phyloP scores from a whole-genome alignment of 768 basidiomycete genomes.

The Boletus pseudo-olivaceus region DNA sequence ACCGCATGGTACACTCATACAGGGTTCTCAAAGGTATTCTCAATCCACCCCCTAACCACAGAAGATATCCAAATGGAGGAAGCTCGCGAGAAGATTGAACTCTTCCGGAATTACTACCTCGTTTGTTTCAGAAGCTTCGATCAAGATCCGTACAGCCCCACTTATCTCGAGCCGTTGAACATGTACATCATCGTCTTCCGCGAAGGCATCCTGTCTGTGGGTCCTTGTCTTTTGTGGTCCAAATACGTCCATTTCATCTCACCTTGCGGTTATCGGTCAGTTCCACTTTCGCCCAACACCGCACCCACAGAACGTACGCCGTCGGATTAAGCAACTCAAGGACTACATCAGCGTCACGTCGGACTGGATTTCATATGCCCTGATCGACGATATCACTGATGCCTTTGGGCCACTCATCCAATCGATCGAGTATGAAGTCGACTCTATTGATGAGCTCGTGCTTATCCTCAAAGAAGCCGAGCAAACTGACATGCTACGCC shows the following conservation, averaged over 20 bases:
- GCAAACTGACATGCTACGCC: slow-evolving; percentile 95
- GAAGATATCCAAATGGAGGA: slow-evolving; percentile 99
- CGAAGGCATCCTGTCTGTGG: slow-evolving; percentile 90
- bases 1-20: background rate
- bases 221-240: slow-evolving; percentile 25
- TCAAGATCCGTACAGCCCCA: slow-evolving; percentile 96
- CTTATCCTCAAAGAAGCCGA: slow-evolving; percentile 73
- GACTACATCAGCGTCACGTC: slow-evolving; percentile 99
- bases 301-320: slow-evolving; percentile 95
- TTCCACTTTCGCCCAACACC: slow-evolving; percentile 98
- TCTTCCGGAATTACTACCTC: slow-evolving; percentile 97
- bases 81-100: slow-evolving; percentile 98
- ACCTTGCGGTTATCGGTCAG: slow-evolving; percentile 35
- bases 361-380: slow-evolving; percentile 99
- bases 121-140: slow-evolving; percentile 99
- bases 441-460: slow-evolving; percentile 97
- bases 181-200: slow-evolving; percentile 99
- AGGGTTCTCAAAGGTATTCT: slow-evolving; percentile 67
- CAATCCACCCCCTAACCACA: slow-evolving; percentile 95
- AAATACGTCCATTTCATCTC: background rate
- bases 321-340: slow-evolving; percentile 97
- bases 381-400: slow-evolving; percentile 99
- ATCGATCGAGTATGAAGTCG: slow-evolving; percentile 98
- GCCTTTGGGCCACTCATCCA: slow-evolving; percentile 98
- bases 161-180: slow-evolving; percentile 95